Evolutionary conservation across 768 basidiomycete species (phyloP), one percentile per base, ranked within the genome.

Genomic region (Phlebiopsis flavidoalba): DNA sequence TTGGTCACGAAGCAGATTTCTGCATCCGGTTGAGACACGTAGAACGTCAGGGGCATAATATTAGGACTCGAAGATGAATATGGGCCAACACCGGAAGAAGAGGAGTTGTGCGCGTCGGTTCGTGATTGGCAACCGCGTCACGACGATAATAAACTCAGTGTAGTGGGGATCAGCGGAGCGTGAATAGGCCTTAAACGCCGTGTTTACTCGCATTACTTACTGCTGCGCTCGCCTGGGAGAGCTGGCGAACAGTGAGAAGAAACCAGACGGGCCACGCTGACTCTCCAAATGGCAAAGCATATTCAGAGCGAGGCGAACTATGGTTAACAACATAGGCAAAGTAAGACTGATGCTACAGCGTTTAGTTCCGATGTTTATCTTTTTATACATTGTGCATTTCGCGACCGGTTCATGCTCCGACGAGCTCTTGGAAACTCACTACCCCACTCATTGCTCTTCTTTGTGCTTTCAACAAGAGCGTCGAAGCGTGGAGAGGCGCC

Each of bases 401-500:
- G 26, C 2, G 26, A 31, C 2, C 40, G 3, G 3, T 12, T 66
- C 66, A 75, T 19, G 67, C 65, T 6, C 75, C 73, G 4, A 67
- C 68, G 22, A 80, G 77, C 60, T 90, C 89, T 62, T 81, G 82
- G 69, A 93, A n/a, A 86, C 70, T 94, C 92, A 1, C 63, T 61
- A 0, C 84, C 86, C 87, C 88, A 91, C 33, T 80, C 79, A 5
- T 80, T 71, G 54, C 78, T 84, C 78, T 81, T 86, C 76, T 80
- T 86, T 58, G 90, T 74, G 36, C 85, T 85, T 21, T 89, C 88
- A 43, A 94, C 89, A 63, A 95, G 87, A 3, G 75, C 75, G 64
- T 97, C 93, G 68, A 98, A 95, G 64, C 82, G 82, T 1, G 82
- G 80, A 14, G 86, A 83, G 57, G 83, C 83, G 17, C 84, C 84